Percentiles rank a stretch among this genome's conserved stretches.
phyloP scores from a whole-genome alignment of 371 early-diverging fungal species.

The Circinella minor region DNA sequence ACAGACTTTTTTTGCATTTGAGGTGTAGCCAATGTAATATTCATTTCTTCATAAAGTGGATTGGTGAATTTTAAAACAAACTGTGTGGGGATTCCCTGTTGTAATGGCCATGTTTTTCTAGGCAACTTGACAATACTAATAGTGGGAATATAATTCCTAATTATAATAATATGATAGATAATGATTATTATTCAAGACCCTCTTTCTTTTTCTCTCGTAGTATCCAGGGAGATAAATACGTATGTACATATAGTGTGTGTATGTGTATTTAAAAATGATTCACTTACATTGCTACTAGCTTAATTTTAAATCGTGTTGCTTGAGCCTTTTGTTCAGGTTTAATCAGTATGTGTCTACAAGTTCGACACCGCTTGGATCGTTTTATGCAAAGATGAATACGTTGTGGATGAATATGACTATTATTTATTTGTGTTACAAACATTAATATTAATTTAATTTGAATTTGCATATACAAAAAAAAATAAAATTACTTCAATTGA shows the following conservation, averaged over 20 bases:
- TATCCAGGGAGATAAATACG: too few species aligned
- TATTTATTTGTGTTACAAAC: not conserved
- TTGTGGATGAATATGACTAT: constrained; percentile 73
- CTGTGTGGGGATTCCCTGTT: constrained; percentile 61
- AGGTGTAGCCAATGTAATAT: constrained; percentile 65
- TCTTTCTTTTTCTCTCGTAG: not conserved
- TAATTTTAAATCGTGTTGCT: constrained; percentile 84
- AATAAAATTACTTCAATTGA: constrained; percentile 38
- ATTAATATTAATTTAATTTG: not conserved
- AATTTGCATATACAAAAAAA: not conserved
- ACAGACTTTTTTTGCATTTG: constrained; percentile 28
- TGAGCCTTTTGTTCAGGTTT: constrained; percentile 94
- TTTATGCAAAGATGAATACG: constrained; percentile 88
- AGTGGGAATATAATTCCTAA: constrained; percentile 76
- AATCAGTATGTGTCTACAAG: constrained; percentile 87
- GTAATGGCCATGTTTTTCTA: constrained; percentile 51
- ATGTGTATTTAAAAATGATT: not conserved
- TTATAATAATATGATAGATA: not conserved
- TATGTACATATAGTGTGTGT: too few species aligned
- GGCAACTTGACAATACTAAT: constrained; percentile 75
- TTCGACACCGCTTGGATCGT: constrained; percentile 82
- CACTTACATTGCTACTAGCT: constrained; percentile 74
- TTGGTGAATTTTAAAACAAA: constrained; percentile 84
- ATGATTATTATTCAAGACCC: not conserved
- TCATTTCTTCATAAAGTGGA: constrained; percentile 79